phyloP scores from a whole-genome alignment of 768 basidiomycete species.

The Naganishia randhawae region DNA sequence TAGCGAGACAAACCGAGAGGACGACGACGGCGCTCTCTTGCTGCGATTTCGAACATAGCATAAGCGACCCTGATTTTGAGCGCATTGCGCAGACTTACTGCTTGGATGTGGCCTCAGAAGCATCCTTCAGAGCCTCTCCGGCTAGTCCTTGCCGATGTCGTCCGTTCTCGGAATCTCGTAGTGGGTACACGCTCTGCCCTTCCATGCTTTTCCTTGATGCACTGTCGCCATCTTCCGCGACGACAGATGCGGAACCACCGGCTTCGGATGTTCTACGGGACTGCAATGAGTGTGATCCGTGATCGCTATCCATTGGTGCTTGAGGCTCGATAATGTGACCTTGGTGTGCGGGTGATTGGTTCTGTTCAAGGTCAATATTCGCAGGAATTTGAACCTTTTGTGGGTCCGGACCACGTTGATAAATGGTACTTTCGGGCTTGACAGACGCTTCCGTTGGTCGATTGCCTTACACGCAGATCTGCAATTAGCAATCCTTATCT shows the following conservation, averaged over 20 bases:
- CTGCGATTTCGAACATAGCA: not conserved
- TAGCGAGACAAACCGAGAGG: conserved; percentile 21
- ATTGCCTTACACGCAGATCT: not conserved
- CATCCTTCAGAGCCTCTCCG: too few relatives aligned
- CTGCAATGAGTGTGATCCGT: not conserved
- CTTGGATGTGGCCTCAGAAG: not conserved
- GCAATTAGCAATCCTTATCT: not conserved
- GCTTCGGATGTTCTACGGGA: not conserved
- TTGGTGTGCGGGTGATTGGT: not conserved
- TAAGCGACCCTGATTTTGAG: not conserved
- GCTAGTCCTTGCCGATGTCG: not conserved
- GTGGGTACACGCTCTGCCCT: not conserved
- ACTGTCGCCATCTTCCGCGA: not conserved
- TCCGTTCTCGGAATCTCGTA: not conserved
- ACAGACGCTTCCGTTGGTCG: not conserved
- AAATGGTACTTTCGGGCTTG: not conserved
- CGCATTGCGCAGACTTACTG: not conserved
- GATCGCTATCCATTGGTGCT: not conserved
- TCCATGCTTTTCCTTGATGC: not conserved
- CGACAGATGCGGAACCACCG: not conserved
- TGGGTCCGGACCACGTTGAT: too few relatives aligned
- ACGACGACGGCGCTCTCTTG: conserved; percentile 5
- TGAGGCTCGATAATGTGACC: not conserved
- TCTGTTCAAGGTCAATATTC: not conserved
- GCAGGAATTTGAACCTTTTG: not conserved